These are phyloP conservation scores for Diaporthe vaccinii DNA, from an alignment of 2,329 filamentous ascomycete genomes.

Conservation along the genomic window DNA sequence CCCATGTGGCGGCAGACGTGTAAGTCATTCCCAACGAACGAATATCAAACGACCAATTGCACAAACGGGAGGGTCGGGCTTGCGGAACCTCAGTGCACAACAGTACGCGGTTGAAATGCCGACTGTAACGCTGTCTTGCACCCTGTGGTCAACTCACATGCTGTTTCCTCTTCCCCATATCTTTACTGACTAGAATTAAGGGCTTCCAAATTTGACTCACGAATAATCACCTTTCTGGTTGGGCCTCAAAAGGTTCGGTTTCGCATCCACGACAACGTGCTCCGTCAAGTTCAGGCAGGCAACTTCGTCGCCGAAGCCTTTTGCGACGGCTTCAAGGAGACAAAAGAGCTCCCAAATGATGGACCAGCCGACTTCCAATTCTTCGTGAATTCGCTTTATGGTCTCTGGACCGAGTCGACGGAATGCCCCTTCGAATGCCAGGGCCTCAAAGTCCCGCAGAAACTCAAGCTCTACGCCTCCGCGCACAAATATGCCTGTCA, in stretches of 20 bases:
- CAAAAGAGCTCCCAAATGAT: conserved; percentile 47
- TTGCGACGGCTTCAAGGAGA: not conserved
- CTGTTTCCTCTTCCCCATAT: not conserved
- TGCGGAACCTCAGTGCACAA: not conserved
- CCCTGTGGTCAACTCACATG: not conserved
- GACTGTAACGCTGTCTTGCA: not conserved
- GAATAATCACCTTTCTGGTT: not conserved
- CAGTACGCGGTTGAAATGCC: too few species aligned
- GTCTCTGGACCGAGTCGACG: too few species aligned
- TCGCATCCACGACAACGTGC: not conserved
- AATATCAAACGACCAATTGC: not conserved
- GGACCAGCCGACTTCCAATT: conserved; percentile 45
- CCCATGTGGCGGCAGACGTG: not conserved
- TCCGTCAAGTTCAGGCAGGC: not conserved
- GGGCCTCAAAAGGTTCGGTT: not conserved
- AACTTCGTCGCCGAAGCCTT: not conserved
- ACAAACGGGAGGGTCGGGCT: not conserved
- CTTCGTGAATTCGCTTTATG: conserved; percentile 51
- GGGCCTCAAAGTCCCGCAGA: too few species aligned
- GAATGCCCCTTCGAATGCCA: not conserved
- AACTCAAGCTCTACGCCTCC: conserved; percentile 8
- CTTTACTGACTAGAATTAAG: not conserved
- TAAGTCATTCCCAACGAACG: not conserved
- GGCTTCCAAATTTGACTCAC: not conserved
- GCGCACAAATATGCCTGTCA: conserved; percentile 1